These are phyloP conservation scores for Exutisphaerella laricina DNA, from an alignment of 2,329 filamentous ascomycete genomes.

Conservation along the genomic window DNA sequence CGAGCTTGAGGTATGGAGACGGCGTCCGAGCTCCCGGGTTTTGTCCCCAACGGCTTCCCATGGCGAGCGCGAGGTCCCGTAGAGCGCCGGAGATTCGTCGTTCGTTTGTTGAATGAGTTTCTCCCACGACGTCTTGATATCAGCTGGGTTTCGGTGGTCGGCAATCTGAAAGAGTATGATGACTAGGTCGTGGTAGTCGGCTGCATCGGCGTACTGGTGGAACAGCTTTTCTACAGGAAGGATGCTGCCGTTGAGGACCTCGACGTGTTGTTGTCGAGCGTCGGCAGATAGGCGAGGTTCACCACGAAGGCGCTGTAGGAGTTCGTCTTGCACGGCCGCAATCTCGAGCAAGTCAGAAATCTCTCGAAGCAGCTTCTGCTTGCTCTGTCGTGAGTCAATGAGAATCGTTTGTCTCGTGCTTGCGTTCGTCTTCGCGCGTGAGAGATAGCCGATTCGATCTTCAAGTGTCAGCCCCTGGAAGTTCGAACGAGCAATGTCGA, in stretches of 20 bases:
- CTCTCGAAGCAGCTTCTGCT: constrained; percentile 78
- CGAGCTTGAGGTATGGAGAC: constrained; percentile 37
- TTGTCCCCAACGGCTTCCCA: constrained; percentile 65
- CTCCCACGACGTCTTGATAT: constrained; percentile 80
- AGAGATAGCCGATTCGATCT: constrained; percentile 81
- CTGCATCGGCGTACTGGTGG: constrained; percentile 84
- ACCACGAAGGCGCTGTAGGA: constrained; percentile 68
- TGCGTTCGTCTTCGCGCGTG: constrained; percentile 85
- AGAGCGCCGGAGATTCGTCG: constrained; percentile 42
- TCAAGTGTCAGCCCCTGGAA: constrained; percentile 69
- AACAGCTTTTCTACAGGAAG: constrained; percentile 80
- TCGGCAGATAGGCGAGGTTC: constrained; percentile 65
- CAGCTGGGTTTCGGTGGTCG: constrained; percentile 80
- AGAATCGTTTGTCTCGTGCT: constrained; percentile 74
- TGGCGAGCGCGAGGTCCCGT: constrained; percentile 38
- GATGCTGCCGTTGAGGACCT: constrained; percentile 62
- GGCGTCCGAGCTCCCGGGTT: constrained; percentile 52
- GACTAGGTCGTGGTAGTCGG: constrained; percentile 88
- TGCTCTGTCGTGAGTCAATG: constrained; percentile 52
- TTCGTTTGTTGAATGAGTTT: constrained; percentile 66
- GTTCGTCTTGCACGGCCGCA: constrained; percentile 89
- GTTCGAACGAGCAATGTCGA: constrained; percentile 73
- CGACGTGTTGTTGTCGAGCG: constrained; percentile 55
- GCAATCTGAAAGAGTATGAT: constrained; percentile 87
- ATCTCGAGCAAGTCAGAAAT: constrained; percentile 84